A percentile compares a stretch with the other conserved stretches of the same genome.
Evolutionary conservation across 2,329 filamentous ascomycete species (phyloP).

Genomic region (Onygenales sp.): DNA sequence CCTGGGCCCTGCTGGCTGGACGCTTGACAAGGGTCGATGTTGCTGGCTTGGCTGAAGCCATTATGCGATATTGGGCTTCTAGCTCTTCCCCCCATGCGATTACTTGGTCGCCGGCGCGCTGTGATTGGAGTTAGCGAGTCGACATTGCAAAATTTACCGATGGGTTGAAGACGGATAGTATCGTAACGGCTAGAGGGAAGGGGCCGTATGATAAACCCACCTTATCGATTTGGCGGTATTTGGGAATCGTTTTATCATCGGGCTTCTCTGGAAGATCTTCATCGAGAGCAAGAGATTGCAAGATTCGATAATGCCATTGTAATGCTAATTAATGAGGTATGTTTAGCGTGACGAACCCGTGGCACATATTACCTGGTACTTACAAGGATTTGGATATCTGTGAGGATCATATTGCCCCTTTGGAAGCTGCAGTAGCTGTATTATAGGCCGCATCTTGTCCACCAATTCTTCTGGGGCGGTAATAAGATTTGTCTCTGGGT

Average conservation of each 20-base stretch:
- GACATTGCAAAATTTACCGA: background rate
- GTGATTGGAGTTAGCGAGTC: background rate
- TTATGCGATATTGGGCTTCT: slow-evolving; percentile 45
- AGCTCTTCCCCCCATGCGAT: slow-evolving; percentile 66
- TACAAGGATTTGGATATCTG: slow-evolving; percentile 76
- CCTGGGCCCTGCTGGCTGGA: slow-evolving; percentile 16
- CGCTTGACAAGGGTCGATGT: slow-evolving; percentile 41
- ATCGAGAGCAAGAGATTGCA: slow-evolving; percentile 83
- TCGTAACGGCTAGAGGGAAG: background rate
- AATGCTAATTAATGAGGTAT: slow-evolving; percentile 41
- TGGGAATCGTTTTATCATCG: slow-evolving; percentile 74
- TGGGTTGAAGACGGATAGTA: background rate
- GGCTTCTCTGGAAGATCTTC: slow-evolving; percentile 72
- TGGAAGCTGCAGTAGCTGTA: slow-evolving; percentile 82
- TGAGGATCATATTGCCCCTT: slow-evolving; percentile 73
- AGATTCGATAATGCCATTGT: slow-evolving; percentile 94
- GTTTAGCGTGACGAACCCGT: slow-evolving; percentile 1
- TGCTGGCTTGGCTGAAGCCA: slow-evolving; percentile 32
- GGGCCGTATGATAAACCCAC: slow-evolving; percentile 16
- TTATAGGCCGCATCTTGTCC: slow-evolving; percentile 70
- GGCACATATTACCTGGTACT: slow-evolving; percentile 7
- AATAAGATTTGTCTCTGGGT: slow-evolving; percentile 52
- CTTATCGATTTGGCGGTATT: slow-evolving; percentile 80
- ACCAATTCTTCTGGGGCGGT: slow-evolving; percentile 61
- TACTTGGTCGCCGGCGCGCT: slow-evolving; percentile 68